Base-by-base conservation (phyloP, 495 filamentous ascomycete species). In the Elasticomyces elasticus region DNA sequence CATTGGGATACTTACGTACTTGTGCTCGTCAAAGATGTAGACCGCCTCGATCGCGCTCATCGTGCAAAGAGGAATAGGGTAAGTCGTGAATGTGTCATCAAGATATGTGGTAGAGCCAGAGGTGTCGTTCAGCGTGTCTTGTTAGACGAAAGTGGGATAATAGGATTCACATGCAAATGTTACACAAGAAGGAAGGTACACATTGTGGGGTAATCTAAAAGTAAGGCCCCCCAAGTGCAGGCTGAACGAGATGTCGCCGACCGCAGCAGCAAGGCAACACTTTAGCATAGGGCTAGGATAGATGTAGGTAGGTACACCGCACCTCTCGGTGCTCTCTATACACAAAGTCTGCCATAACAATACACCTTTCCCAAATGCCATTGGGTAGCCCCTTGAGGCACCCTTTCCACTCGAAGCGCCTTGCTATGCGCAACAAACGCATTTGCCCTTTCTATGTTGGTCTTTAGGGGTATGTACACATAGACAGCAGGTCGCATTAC, bases 1-100 rank as follows among this genome's bases (percentile, higher is more conserved):
- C 9, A 19, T 24, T 15, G n/a, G 25, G 62, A 30, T 19, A 44
- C 44, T 38, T 25, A 62, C 75, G 63, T 70, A 92, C 89, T 87
- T 89, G 68, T 86, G 78, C 72, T 94, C 88, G 76, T 96, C 88
- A 68, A 84, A 95, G 66, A 98, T 89, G 76, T 96, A 94, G 64
- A 98, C 73, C 62, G 92, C 92, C 77, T 95, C 90, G 64, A 98
- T 85, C 67, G 85, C 81, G 71, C 85, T 62, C 68, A 71, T 71
- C 43, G 24, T 67, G 26, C 5, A 0, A 60, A 9, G 51, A 19
- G 20, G 3, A 19, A 45, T 4, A 45, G 28, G 15, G 27, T 50
- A 67, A 67, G 28, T 40, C 3, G 15, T 15, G 13, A 3, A 5
- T 17, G 19, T 5, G 4, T 3, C 4, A 40, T 40, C 35, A 40